Evolutionary conservation across 352 stramenopile species (phyloP).

Genomic region (Phytophthora uliginosa): DNA sequence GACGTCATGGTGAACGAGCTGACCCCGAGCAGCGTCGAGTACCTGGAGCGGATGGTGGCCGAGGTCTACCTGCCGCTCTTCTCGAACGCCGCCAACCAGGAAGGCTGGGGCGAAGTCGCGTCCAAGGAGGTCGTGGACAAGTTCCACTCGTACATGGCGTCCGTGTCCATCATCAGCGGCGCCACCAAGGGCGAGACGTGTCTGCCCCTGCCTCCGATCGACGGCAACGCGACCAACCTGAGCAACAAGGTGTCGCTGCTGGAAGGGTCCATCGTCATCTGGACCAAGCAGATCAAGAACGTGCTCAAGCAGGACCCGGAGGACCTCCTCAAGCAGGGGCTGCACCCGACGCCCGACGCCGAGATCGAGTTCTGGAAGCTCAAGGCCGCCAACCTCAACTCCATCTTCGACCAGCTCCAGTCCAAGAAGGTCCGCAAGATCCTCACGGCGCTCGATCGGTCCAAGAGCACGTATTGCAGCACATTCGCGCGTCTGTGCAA

Average conservation of each 20-base stretch:
- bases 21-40: constrained; percentile 94
- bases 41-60: constrained; percentile 95
- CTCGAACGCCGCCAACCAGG: constrained; percentile 96
- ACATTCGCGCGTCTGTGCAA: constrained; percentile 98
- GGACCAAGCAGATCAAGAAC: constrained; percentile 99
- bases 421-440: constrained; percentile 96
- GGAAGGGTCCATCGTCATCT: constrained; percentile 98
- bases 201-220: constrained; percentile 94
- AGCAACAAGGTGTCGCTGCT: constrained; percentile 97
- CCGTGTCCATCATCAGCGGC: constrained; percentile 96
- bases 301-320: constrained; percentile 99
- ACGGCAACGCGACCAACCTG: constrained; percentile 82
- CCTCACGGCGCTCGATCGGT: constrained; percentile 94
- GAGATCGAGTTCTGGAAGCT: constrained; percentile 99
- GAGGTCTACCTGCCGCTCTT: constrained; percentile 97
- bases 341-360: constrained; percentile 97
- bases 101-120: constrained; percentile 97
- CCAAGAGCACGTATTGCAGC: constrained; percentile 97
- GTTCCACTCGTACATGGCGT: constrained; percentile 98
- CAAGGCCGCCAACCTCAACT: constrained; percentile 97
- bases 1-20: constrained; percentile 92
- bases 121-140: constrained; percentile 98
- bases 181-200: constrained; percentile 98
- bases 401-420: constrained; percentile 96
- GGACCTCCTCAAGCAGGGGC: constrained; percentile 95